phyloP scores from a whole-genome alignment of 2,329 filamentous ascomycete species.

The Fusarium lateritium region DNA sequence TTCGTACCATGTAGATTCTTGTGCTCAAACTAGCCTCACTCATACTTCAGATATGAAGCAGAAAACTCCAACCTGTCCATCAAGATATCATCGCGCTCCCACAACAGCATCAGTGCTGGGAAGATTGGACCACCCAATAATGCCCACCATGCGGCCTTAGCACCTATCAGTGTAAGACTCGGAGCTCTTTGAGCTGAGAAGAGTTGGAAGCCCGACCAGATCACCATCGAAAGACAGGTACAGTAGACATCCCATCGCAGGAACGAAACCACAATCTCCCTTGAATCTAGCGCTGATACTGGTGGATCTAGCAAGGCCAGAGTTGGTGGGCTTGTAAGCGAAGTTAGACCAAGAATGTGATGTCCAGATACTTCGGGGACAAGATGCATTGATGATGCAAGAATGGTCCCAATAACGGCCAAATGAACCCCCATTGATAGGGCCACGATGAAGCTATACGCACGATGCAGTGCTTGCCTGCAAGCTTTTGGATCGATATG shows the following conservation, averaged over 20 bases:
- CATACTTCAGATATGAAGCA: constrained; percentile 5
- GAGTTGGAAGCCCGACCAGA: constrained; percentile 39
- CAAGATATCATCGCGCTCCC: constrained; percentile 29
- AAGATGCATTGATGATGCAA: constrained; percentile 9
- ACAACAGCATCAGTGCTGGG: constrained; percentile 36
- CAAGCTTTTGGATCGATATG: neutral
- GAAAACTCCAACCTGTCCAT: constrained; percentile 7
- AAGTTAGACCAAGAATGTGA: constrained; percentile 35
- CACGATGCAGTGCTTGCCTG: neutral
- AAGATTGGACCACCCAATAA: constrained; percentile 37
- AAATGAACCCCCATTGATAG: constrained; percentile 20
- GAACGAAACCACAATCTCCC: constrained; percentile 40
- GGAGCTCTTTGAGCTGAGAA: neutral
- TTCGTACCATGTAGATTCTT: neutral
- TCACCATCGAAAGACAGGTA: constrained; percentile 31
- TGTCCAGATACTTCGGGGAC: constrained; percentile 16
- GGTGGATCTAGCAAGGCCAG: constrained; percentile 29
- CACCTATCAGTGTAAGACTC: neutral
- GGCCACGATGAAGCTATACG: constrained; percentile 26
- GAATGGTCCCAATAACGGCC: constrained; percentile 20
- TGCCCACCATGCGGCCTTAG: constrained; percentile 3
- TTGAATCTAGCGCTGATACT: constrained; percentile 7
- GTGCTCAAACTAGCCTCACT: neutral
- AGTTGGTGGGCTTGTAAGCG: constrained; percentile 28
- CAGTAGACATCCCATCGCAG: constrained; percentile 45